These are phyloP conservation scores for Pseudocercospora cruenta DNA, from an alignment of 2,329 filamentous ascomycete genomes.

Conservation along the genomic window DNA sequence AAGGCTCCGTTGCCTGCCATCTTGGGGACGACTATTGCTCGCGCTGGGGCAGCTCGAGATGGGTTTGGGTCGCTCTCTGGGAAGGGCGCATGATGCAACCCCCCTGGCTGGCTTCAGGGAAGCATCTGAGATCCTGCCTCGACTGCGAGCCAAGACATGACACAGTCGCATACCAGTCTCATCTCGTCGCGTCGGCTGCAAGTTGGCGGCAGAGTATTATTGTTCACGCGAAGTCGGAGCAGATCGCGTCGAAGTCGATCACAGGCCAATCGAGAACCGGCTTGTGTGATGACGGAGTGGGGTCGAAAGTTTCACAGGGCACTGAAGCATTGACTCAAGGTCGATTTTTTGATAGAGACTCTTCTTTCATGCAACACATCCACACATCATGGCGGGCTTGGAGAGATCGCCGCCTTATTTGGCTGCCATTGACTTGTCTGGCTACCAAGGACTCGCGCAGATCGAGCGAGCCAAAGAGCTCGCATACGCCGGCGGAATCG, in stretches of 20 bases:
- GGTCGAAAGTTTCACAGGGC: constrained; percentile 8
- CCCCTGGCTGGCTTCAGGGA: neutral
- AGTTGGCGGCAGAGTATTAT: neutral
- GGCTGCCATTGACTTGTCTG: constrained; percentile 53
- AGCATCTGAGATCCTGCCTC: neutral
- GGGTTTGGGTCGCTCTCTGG: neutral
- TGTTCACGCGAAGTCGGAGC: neutral
- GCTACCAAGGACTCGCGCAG: constrained; percentile 48
- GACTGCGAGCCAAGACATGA: neutral
- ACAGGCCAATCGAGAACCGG: neutral
- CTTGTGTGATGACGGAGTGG: constrained; percentile 19
- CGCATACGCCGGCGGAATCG: constrained; percentile 62
- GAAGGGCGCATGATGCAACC: neutral
- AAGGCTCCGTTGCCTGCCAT: neutral
- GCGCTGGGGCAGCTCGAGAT: neutral
- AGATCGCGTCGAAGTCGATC: neutral
- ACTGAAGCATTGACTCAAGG: constrained; percentile 2
- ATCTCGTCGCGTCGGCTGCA: neutral
- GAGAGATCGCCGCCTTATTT: constrained; percentile 46
- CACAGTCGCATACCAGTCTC: neutral
- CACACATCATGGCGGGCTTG: constrained; percentile 21
- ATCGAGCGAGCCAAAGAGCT: constrained; percentile 54
- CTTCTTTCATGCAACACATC: constrained; percentile 12
- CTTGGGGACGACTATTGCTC: neutral
- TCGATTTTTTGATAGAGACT: constrained; percentile 8